Percentiles rank a stretch among this genome's conserved stretches.
phyloP scores from a whole-genome alignment of 2,329 filamentous ascomycete genomes.

The Akanthomyces dipterigenus region DNA sequence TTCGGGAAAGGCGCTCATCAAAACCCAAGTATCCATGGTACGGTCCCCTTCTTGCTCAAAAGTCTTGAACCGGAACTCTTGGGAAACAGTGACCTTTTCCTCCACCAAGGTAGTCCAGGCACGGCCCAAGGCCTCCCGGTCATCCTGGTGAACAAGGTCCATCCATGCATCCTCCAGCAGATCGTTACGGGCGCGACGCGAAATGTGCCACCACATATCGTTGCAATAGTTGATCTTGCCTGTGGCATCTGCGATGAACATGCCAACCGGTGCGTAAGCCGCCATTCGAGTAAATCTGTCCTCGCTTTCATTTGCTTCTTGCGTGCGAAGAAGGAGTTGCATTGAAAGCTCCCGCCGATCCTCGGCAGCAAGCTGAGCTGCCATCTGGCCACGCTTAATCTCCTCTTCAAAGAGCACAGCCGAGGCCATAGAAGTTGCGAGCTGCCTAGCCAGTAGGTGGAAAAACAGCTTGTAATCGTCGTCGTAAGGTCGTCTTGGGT shows the following conservation, averaged over 20 bases:
- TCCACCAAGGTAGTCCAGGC: conserved; percentile 58
- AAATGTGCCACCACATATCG: conserved; percentile 70
- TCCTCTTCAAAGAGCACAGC: conserved; percentile 81
- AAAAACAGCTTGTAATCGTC: conserved; percentile 75
- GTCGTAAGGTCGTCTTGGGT: conserved; percentile 72
- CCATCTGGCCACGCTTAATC: conserved; percentile 65
- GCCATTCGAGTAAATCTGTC: conserved; percentile 79
- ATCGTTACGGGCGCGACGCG: conserved; percentile 54
- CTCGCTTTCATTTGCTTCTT: conserved; percentile 60
- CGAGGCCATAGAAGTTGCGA: conserved; percentile 73
- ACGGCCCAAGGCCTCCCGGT: conserved; percentile 49
- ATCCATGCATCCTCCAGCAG: conserved; percentile 62
- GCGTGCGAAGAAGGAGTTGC: conserved; percentile 60
- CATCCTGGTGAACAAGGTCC: conserved; percentile 62
- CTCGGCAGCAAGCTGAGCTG: conserved; percentile 65
- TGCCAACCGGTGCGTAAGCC: conserved; percentile 74
- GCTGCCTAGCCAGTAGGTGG: conserved; percentile 64
- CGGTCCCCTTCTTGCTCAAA: conserved; percentile 55
- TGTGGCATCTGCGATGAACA: conserved; percentile 71
- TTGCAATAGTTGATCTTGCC: conserved; percentile 75
- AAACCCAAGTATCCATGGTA: conserved; percentile 64
- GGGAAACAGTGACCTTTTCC: conserved; percentile 57
- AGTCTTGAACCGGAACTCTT: conserved; percentile 70
- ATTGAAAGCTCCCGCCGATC: conserved; percentile 73
- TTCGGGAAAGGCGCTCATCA: conserved; percentile 72